Conservation (phyloP, 2,329 filamentous ascomycete species). For the Calonectria hongkongensis region DNA sequence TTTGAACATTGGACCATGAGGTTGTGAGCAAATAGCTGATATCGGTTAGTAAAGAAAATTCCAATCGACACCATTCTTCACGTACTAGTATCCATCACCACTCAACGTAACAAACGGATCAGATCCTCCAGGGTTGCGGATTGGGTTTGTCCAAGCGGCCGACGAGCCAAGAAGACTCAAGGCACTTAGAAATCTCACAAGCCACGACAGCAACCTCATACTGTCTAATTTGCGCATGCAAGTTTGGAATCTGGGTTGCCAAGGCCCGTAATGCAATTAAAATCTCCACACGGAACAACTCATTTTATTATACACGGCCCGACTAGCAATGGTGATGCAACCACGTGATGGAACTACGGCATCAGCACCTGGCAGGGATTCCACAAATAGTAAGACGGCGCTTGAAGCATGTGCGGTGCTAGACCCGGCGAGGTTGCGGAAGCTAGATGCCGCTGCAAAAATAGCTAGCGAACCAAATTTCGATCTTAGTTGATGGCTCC, state of each 20-base stretch:
- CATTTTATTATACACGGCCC: not conserved
- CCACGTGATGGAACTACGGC: not conserved
- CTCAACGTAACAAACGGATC: conserved; percentile 12
- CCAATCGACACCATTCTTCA: not conserved
- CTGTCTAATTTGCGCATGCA: not conserved
- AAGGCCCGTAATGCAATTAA: not conserved
- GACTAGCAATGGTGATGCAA: not conserved
- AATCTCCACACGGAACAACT: not conserved
- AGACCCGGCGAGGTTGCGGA: conserved; percentile 4
- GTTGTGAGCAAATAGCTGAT: conserved; percentile 7
- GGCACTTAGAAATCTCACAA: not conserved
- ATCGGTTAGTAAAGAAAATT: not conserved
- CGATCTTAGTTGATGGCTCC: not conserved
- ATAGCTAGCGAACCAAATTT: not conserved
- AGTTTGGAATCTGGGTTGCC: too few species aligned
- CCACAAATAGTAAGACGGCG: conserved; percentile 20
- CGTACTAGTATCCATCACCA: conserved; percentile 22
- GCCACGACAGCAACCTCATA: conserved; percentile 14
- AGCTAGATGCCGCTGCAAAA: conserved; percentile 7
- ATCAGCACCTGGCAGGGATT: not conserved
- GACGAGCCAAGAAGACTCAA: conserved; percentile 9
- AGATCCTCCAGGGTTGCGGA: conserved; percentile 12
- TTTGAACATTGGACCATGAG: conserved; percentile 18
- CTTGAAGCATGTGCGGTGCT: not conserved
- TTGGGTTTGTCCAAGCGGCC: conserved; percentile 14